Evolutionary conservation across 768 basidiomycete genomes (phyloP).

Genomic region (Sarcodon sp.): DNA sequence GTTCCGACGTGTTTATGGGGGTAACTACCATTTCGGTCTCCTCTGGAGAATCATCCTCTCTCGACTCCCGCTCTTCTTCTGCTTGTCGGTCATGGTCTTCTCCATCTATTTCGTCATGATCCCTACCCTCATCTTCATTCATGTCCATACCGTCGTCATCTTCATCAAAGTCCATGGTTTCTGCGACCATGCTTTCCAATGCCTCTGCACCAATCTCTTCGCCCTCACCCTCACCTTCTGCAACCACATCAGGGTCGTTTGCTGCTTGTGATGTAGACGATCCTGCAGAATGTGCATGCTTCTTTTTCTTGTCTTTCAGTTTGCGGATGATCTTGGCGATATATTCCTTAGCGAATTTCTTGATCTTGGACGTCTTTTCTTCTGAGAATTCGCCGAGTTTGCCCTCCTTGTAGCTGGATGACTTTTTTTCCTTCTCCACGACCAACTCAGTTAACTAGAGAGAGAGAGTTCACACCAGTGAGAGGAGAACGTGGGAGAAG

Average conservation of each 20-base stretch:
- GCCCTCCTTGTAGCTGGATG: slow-evolving; percentile 60
- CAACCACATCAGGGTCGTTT: not conserved
- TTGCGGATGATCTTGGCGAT: slow-evolving; percentile 68
- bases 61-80: slow-evolving; percentile 2
- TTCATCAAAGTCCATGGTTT: slow-evolving; percentile 12
- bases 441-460: slow-evolving; percentile 75
- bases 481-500: not conserved
- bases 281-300: slow-evolving; percentile 6
- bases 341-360: slow-evolving; percentile 88
- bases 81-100: slow-evolving; percentile 10
- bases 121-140: slow-evolving; percentile 1
- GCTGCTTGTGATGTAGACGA: not conserved
- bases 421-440: slow-evolving; percentile 93
- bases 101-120: slow-evolving; percentile 1
- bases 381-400: slow-evolving; percentile 68
- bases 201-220: slow-evolving; percentile 4
- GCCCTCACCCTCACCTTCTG: slow-evolving; percentile 13
- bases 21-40: not conserved
- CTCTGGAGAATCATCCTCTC: slow-evolving; percentile 6
- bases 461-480: not conserved
- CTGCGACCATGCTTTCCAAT: slow-evolving; percentile 13
- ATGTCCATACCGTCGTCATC: slow-evolving; percentile 7
- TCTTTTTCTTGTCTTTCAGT: slow-evolving; percentile 27
- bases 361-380: slow-evolving; percentile 83
- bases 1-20: not conserved